Evolutionary conservation across 331 rosid genomes (phyloP).

Genomic region (Prunus yedoensis): DNA sequence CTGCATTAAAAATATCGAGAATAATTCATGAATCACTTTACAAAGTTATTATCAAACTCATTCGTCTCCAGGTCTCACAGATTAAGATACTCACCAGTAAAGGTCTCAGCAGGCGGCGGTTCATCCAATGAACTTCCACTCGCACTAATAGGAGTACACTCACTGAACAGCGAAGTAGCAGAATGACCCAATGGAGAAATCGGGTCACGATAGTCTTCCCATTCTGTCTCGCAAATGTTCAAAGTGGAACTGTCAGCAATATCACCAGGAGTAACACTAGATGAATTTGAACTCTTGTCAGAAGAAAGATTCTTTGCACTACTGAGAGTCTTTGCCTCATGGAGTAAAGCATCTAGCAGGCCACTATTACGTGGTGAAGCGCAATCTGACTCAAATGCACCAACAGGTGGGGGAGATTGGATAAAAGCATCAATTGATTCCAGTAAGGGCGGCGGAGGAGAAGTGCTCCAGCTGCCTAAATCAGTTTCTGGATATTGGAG

Average conservation of each 20-base stretch:
- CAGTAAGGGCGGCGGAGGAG: constrained; percentile 57
- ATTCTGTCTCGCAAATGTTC: constrained; percentile 53
- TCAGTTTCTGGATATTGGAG: constrained; percentile 96
- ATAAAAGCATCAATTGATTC: constrained; percentile 76
- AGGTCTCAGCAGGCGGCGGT: constrained; percentile 39
- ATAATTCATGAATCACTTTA: not conserved
- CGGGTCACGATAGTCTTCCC: constrained; percentile 61
- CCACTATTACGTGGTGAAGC: constrained; percentile 80
- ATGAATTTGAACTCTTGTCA: constrained; percentile 73
- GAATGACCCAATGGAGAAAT: constrained; percentile 62
- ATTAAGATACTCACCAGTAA: constrained; percentile 57
- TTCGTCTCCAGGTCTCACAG: constrained; percentile 14
- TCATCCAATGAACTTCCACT: constrained; percentile 66
- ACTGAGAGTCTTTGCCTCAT: constrained; percentile 54
- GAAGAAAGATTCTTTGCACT: constrained; percentile 55
- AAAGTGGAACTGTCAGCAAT: constrained; percentile 48
- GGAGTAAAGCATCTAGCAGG: constrained; percentile 77
- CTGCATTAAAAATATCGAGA: not conserved
- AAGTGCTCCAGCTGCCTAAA: constrained; percentile 73
- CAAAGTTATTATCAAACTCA: constrained; percentile 2
- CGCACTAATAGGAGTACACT: constrained; percentile 54
- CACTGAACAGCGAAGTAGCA: constrained; percentile 56
- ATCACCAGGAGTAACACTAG: constrained; percentile 60
- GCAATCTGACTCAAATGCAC: constrained; percentile 57
- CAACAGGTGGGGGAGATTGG: constrained; percentile 54